These are phyloP conservation scores for Phellopilus nigrolimitatus DNA, from an alignment of 1,284 basidiomycete genomes.

Conservation along the genomic window DNA sequence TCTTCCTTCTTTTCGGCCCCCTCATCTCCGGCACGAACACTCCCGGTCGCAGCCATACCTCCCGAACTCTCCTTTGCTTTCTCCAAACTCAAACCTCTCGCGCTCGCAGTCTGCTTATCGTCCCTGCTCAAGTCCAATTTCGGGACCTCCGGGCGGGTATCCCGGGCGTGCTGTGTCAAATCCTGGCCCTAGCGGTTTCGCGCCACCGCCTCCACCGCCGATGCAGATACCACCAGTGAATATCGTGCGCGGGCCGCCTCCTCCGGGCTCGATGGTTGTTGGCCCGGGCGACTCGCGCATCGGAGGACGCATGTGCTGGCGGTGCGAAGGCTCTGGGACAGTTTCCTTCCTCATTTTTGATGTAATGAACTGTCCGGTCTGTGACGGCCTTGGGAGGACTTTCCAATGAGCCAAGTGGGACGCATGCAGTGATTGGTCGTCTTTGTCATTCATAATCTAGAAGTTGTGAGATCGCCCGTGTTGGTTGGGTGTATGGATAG, in stretches of 20 bases:
- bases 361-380: slow-evolving; percentile 41
- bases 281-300: slow-evolving; percentile 64
- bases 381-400: slow-evolving; percentile 58
- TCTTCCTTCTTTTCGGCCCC: slow-evolving; percentile 31
- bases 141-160: slow-evolving; percentile 16
- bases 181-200: background rate
- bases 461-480: background rate
- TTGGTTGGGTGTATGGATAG: too few relatives aligned
- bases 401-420: slow-evolving; percentile 25
- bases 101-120: slow-evolving; percentile 22
- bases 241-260: slow-evolving; percentile 17
- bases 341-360: slow-evolving; percentile 54
- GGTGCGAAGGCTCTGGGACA: slow-evolving; percentile 56
- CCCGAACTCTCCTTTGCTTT: slow-evolving; percentile 19
- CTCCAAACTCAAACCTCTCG: slow-evolving; percentile 20
- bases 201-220: slow-evolving; percentile 2
- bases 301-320: slow-evolving; percentile 61
- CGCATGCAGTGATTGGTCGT: background rate
- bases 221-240: background rate
- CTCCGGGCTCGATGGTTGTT: slow-evolving; percentile 38
- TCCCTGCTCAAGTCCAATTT: slow-evolving; percentile 24
- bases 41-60: slow-evolving; percentile 18
- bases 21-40: slow-evolving; percentile 22
- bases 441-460: background rate
- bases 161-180: slow-evolving; percentile 6